Conservation (phyloP, 176 grass and related monocot genomes). For the Saccharum officinarum region DNA sequence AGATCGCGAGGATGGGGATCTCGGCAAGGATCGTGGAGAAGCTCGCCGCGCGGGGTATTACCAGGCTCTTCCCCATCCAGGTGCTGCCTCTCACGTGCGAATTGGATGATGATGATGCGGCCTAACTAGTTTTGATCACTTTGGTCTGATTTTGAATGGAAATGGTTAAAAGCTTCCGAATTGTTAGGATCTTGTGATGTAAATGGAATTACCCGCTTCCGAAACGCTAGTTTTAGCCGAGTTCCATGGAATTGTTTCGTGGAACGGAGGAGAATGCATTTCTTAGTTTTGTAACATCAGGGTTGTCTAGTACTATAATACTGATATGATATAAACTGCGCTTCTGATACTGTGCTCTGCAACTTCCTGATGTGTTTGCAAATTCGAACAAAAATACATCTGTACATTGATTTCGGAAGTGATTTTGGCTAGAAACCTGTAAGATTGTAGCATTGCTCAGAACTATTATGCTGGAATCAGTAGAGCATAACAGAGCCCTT, state of each 20-base stretch:
- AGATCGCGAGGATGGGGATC: conserved; percentile 79
- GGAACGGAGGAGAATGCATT: neutral
- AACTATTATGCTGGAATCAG: neutral
- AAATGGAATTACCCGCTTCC: neutral
- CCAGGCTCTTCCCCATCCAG: conserved; percentile 96
- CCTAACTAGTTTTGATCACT: neutral
- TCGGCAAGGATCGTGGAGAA: conserved; percentile 68
- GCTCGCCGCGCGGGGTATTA: conserved; percentile 69
- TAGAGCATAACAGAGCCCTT: neutral
- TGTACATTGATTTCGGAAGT: neutral
- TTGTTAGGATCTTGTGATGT: neutral
- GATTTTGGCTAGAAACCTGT: neutral
- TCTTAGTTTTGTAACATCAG: neutral
- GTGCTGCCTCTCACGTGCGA: conserved; percentile 18
- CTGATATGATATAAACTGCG: neutral
- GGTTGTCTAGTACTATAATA: neutral
- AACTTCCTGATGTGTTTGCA: neutral
- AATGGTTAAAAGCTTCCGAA: neutral
- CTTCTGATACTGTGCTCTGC: neutral
- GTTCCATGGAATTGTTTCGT: neutral
- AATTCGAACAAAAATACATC: neutral
- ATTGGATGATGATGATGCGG: too few relatives aligned
- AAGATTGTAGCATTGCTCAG: neutral
- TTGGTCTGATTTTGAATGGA: neutral
- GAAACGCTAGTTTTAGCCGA: neutral